Conservation (phyloP, 495 filamentous ascomycete genomes). For the Jackrogersella minutella region DNA sequence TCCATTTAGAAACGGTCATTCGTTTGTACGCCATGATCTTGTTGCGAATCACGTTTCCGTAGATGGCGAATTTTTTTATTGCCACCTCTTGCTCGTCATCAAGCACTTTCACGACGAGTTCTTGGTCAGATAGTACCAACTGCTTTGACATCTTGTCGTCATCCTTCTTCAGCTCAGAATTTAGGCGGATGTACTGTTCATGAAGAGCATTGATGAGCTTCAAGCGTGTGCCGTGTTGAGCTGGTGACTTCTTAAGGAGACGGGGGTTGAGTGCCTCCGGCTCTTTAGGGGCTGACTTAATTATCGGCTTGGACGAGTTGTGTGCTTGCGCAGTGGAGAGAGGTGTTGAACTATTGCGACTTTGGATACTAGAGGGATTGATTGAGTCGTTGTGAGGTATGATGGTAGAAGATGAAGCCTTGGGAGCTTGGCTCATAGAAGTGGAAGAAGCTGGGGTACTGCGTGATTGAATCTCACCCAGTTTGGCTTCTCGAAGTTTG, state of each 20-base stretch:
- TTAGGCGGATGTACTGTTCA: slow-evolving; percentile 73
- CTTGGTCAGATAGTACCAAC: slow-evolving; percentile 69
- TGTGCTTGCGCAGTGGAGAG: neutral
- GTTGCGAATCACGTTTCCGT: slow-evolving; percentile 82
- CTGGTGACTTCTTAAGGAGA: slow-evolving; percentile 75
- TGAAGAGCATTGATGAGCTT: slow-evolving; percentile 77
- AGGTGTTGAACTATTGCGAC: slow-evolving; percentile 3
- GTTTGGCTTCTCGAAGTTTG: neutral
- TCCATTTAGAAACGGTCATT: slow-evolving; percentile 75
- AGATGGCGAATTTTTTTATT: slow-evolving; percentile 69
- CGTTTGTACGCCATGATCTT: slow-evolving; percentile 76
- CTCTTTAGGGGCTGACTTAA: slow-evolving; percentile 40
- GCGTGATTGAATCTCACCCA: neutral
- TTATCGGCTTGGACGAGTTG: slow-evolving; percentile 11
- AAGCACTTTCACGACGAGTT: slow-evolving; percentile 78
- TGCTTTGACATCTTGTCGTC: slow-evolving; percentile 47
- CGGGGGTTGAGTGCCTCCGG: slow-evolving; percentile 77
- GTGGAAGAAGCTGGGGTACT: slow-evolving; percentile 3
- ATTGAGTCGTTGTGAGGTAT: too few species aligned
- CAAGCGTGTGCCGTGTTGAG: slow-evolving; percentile 70
- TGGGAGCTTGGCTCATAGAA: neutral
- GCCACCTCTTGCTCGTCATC: slow-evolving; percentile 87
- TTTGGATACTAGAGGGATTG: neutral
- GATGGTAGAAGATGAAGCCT: neutral
- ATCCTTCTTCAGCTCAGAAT: slow-evolving; percentile 67